These are phyloP conservation scores for Dryas alaskensis DNA, from an alignment of 306 rosid species.

Conservation along the genomic window DNA sequence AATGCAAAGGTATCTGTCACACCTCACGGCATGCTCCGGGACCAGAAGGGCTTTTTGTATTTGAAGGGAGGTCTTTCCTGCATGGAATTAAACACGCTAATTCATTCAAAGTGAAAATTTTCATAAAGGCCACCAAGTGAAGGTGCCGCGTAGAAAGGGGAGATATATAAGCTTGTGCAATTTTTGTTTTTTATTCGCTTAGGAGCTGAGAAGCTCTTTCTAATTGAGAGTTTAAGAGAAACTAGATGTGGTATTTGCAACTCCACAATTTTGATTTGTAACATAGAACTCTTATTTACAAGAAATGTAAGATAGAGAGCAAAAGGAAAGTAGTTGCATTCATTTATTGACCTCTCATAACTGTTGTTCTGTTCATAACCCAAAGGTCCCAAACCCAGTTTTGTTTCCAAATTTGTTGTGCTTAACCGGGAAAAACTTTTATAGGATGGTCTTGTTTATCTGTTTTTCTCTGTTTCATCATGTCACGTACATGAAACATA, in stretches of 20 bases:
- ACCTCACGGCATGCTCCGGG: constrained; percentile 21
- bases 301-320: constrained; percentile 68
- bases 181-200: constrained; percentile 44
- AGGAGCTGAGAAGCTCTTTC: constrained; percentile 51
- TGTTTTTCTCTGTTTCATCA: too few species aligned
- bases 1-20: constrained; percentile 20
- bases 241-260: constrained; percentile 69
- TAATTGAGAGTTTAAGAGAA: constrained; percentile 61
- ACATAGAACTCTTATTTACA: constrained; percentile 65
- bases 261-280: constrained; percentile 95
- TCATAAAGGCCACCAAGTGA: constrained; percentile 39
- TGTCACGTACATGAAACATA: too few species aligned
- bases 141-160: constrained; percentile 38
- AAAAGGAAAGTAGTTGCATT: constrained; percentile 40
- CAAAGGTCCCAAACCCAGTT: too few species aligned
- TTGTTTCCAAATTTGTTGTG: too few species aligned
- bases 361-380: not conserved
- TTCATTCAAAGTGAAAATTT: constrained; percentile 43
- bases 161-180: constrained; percentile 45
- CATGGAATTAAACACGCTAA: constrained; percentile 21
- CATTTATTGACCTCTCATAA: constrained; percentile 34
- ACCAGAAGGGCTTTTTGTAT: constrained; percentile 18
- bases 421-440: too few species aligned
- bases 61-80: constrained; percentile 33
- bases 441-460: too few species aligned